Conservation (phyloP, 371 early-diverging fungal genomes). For the Mortierella sp. region DNA sequence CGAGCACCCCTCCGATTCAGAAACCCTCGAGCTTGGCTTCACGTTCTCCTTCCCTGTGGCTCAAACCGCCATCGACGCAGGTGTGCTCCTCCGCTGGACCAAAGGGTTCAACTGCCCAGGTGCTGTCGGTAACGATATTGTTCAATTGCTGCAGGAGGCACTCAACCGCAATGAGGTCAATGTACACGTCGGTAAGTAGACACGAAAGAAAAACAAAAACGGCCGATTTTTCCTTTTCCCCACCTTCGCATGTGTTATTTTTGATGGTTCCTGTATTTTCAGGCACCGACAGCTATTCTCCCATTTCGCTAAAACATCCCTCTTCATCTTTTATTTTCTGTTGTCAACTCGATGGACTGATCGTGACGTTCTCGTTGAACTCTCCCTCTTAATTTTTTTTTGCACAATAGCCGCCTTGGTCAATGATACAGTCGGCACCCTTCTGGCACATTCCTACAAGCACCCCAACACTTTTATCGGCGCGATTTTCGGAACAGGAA, state of each 20-base stretch:
- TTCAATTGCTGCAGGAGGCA: slow-evolving; percentile 87
- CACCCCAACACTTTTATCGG: slow-evolving; percentile 87
- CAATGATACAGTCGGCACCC: slow-evolving; percentile 98
- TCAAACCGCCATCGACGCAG: slow-evolving; percentile 84
- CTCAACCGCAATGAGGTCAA: slow-evolving; percentile 79
- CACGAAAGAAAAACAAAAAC: not conserved
- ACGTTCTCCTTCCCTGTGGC: slow-evolving; percentile 96
- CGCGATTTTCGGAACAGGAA: slow-evolving; percentile 96
- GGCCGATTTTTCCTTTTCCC: not conserved
- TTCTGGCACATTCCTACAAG: slow-evolving; percentile 89
- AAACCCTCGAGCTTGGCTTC: slow-evolving; percentile 82
- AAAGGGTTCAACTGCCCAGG: slow-evolving; percentile 91
- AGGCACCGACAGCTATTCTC: not conserved
- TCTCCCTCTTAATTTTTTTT: not conserved
- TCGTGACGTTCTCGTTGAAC: too few species aligned
- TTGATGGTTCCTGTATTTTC: not conserved
- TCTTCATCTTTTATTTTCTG: not conserved
- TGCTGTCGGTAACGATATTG: slow-evolving; percentile 91
- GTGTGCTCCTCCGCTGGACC: slow-evolving; percentile 89
- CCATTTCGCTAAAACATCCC: not conserved
- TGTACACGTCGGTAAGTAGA: slow-evolving; percentile 71
- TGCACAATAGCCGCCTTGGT: slow-evolving; percentile 79
- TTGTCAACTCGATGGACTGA: not conserved
- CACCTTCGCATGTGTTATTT: not conserved
- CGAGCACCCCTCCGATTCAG: slow-evolving; percentile 40